A percentile compares a stretch with the other conserved stretches of the same genome.
These are phyloP conservation scores for Stropharia rugosoannulata DNA, from an alignment of 768 basidiomycete genomes.

Conservation along the genomic window DNA sequence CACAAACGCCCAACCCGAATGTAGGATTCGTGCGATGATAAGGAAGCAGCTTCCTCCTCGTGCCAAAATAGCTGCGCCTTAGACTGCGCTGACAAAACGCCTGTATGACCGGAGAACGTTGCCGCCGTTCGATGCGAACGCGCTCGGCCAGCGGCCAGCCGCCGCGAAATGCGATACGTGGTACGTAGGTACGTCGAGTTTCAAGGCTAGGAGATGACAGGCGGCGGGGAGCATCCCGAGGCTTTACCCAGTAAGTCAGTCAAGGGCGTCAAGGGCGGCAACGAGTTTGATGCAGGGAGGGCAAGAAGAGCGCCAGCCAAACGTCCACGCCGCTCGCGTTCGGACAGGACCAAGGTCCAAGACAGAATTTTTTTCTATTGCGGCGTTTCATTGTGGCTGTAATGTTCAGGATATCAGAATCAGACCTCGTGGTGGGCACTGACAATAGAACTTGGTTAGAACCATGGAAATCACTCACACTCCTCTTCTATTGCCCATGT, in stretches of 20 bases:
- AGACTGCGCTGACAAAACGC: neutral
- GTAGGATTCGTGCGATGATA: neutral
- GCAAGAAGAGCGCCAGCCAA: neutral
- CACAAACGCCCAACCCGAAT: neutral
- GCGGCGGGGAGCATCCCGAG: neutral
- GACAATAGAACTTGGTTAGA: too few relatives aligned
- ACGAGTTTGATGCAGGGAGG: conserved; percentile 4
- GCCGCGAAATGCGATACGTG: neutral
- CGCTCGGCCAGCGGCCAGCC: neutral
- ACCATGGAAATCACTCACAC: too few relatives aligned
- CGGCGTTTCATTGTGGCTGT: too few relatives aligned
- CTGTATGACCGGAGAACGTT: conserved; percentile 2
- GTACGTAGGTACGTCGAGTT: neutral
- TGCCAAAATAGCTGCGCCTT: neutral
- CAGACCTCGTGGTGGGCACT: too few relatives aligned
- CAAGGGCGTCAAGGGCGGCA: neutral
- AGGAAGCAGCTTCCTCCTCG: neutral
- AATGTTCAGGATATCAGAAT: too few relatives aligned
- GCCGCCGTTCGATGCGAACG: neutral
- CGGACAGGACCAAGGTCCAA: neutral
- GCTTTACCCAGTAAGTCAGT: neutral
- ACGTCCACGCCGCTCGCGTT: neutral
- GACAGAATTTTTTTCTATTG: neutral
- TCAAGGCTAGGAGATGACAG: neutral
- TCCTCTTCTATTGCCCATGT: too few relatives aligned